These are phyloP conservation scores for Rubroshorea leprosula DNA, from an alignment of 345 rosid species.

Conservation along the genomic window DNA sequence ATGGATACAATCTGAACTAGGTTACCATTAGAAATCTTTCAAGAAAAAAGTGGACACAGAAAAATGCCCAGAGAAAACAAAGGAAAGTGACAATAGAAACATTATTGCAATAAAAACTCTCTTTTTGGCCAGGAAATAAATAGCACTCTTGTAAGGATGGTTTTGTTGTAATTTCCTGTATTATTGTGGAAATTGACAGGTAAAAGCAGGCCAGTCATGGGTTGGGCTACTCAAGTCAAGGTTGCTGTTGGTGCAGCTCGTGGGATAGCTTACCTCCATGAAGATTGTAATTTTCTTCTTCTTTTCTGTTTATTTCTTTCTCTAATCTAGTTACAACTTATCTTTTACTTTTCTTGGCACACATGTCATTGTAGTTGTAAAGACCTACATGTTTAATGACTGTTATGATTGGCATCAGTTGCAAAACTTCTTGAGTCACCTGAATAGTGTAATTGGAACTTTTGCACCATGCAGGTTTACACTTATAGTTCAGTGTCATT, in stretches of 20 bases:
- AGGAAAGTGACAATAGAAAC: too few relatives aligned
- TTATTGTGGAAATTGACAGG: constrained; percentile 33
- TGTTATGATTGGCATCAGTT: not conserved
- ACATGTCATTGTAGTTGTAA: not conserved
- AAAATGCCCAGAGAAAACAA: too few relatives aligned
- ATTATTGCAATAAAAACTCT: too few relatives aligned
- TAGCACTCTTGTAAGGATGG: not conserved
- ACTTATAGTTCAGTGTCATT: too few relatives aligned
- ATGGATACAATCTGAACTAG: too few relatives aligned
- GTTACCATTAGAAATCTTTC: not conserved
- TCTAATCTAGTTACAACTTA: not conserved
- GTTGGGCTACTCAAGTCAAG: constrained; percentile 75
- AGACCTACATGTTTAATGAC: not conserved
- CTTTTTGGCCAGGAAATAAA: too few relatives aligned
- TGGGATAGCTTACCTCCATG: constrained; percentile 95
- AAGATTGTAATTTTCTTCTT: constrained; percentile 70
- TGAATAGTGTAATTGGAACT: not conserved
- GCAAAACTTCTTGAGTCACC: not conserved
- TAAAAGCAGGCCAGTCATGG: constrained; percentile 71
- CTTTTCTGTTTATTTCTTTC: not conserved
- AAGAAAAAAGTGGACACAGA: too few relatives aligned
- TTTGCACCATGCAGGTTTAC: too few relatives aligned
- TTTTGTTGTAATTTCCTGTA: constrained; percentile 2
- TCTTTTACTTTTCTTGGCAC: not conserved
- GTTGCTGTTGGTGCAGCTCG: constrained; percentile 98